phyloP scores from a whole-genome alignment of 345 rosid genomes.

The Viola odorata region DNA sequence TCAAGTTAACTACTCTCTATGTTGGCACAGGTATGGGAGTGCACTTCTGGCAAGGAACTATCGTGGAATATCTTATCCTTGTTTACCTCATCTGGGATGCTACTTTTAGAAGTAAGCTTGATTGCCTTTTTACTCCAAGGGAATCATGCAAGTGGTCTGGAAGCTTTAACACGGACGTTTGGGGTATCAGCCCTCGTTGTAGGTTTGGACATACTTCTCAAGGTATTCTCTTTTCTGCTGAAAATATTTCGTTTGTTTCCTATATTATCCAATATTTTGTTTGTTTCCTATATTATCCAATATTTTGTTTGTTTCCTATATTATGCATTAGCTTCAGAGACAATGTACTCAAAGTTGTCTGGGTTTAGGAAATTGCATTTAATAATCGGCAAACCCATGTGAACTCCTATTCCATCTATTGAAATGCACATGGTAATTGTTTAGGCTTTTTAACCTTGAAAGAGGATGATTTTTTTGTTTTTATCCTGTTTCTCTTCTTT shows the following conservation, averaged over 20 bases:
- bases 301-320: background rate
- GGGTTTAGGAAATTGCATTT: background rate
- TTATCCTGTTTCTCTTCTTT: too few species aligned
- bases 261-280: background rate
- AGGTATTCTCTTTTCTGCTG: conserved; percentile 41
- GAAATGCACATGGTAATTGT: background rate
- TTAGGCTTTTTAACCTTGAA: background rate
- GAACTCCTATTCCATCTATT: background rate
- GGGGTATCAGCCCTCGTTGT: conserved; percentile 65
- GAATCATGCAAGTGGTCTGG: conserved; percentile 69
- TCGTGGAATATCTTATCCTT: conserved; percentile 78
- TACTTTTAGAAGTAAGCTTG: conserved; percentile 92
- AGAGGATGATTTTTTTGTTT: background rate
- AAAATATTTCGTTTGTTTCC: background rate
- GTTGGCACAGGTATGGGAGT: conserved; percentile 67
- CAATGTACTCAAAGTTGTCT: too few species aligned
- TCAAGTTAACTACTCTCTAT: background rate
- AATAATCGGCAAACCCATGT: conserved; percentile 2
- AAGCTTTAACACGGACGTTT: conserved; percentile 73
- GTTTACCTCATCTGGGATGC: conserved; percentile 83
- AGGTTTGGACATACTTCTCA: conserved; percentile 73
- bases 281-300: background rate
- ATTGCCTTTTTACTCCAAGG: conserved; percentile 89
- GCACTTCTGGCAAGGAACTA: conserved; percentile 67
- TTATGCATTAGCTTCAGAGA: too few species aligned